Base-by-base conservation (phyloP, 148 eudicot species). In the Cornus controversa region DNA sequence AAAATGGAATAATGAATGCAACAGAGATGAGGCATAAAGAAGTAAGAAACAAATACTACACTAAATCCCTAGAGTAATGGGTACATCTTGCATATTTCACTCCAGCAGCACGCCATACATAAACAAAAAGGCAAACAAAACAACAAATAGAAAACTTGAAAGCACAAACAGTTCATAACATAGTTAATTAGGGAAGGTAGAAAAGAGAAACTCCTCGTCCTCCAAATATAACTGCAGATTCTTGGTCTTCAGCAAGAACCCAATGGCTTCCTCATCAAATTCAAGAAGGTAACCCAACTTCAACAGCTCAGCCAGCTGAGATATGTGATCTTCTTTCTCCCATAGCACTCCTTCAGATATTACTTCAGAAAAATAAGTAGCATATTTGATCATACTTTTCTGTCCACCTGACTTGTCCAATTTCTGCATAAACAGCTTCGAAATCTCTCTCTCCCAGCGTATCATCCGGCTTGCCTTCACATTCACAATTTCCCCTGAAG, bases 221-320 rank as follows among this genome's bases (percentile, higher is more conserved):
- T 89, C 94, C 7, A 63, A 42, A 53, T 84, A 86, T 0, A 90
- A 60, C 78, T 87, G 82, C 77, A 92, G 76, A 78, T 92, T 92
- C 69, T 90, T 82, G 4, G 85, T 76, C 74, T 86, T 89, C 94
- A 90, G 78, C 69, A 83, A 83, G 67, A 75, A 89, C 70, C 13
- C 81, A 69, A 92, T 69, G 0, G 91, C 90, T 50, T 85, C 89
- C 75, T 83, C 90, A 16, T 86, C 83, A 34, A 92, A 90, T 34
- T 81, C 80, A 76, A 86, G 18, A 40, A 87, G 37, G 66, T 86
- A 87, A 0, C 92, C 92, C 69, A 87, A 26, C 85, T 76, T 89
- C 65, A 92, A 82, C 50, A 90, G 81, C 72, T 92, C 91, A 1
- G 85, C 73, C 69, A 92, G 86, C 40, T 73, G 74, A 15, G 63